A percentile compares a stretch with the other conserved stretches of the same genome.
These are phyloP conservation scores for Cerioporus squamosus DNA, from an alignment of 1,284 basidiomycete genomes.

Conservation along the genomic window DNA sequence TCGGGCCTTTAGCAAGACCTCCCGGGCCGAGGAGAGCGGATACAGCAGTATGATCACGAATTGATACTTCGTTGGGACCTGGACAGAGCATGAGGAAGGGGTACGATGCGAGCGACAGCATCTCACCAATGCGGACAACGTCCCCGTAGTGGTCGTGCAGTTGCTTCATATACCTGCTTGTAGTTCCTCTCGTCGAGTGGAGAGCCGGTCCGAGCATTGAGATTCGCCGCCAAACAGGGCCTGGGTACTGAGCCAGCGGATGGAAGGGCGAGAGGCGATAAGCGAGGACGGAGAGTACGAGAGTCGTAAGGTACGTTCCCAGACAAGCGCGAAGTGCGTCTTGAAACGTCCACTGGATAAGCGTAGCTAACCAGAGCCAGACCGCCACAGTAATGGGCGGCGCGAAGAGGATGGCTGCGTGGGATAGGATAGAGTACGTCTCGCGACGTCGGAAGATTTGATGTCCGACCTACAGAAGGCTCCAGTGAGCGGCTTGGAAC, in stretches of 20 bases:
- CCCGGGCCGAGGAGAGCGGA: background rate
- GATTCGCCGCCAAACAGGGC: background rate
- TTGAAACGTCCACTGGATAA: background rate
- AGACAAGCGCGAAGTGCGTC: background rate
- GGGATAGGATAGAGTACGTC: background rate
- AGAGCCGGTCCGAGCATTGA: background rate
- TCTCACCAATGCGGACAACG: constrained; percentile 33
- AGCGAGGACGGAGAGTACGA: background rate
- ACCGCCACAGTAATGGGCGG: background rate
- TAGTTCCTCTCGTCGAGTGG: too few relatives aligned
- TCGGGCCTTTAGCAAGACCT: constrained; percentile 8
- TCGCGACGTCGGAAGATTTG: background rate
- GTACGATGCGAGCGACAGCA: background rate
- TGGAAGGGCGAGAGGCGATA: background rate
- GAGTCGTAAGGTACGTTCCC: background rate
- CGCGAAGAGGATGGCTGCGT: background rate
- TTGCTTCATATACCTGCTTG: too few relatives aligned
- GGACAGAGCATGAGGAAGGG: background rate
- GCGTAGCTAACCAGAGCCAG: too few relatives aligned
- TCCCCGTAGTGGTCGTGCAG: too few relatives aligned
- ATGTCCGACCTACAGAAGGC: background rate
- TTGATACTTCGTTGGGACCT: constrained; percentile 11
- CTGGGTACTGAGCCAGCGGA: background rate
- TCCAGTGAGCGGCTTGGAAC: too few relatives aligned
- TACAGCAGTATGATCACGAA: background rate